Conservation (phyloP, 768 basidiomycete genomes). For the Serendipita sp. region DNA sequence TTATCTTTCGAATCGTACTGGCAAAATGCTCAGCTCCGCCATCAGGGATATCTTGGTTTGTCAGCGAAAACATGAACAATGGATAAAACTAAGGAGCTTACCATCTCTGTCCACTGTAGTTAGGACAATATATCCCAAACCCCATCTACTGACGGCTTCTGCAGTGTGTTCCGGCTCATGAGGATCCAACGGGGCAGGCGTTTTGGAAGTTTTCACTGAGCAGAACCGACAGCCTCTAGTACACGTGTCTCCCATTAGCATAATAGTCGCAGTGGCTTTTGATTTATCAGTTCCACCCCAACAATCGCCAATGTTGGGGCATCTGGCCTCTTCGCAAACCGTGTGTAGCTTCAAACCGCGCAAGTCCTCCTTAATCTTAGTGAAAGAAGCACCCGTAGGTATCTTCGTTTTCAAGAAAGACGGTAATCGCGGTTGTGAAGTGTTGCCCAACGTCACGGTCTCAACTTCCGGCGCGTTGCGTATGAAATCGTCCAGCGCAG, state of each 20-base stretch:
- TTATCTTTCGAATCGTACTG: slow-evolving; percentile 86
- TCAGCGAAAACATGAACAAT: background rate
- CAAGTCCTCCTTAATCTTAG: slow-evolving; percentile 87
- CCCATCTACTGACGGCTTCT: slow-evolving; percentile 96
- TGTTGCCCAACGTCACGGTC: slow-evolving; percentile 55
- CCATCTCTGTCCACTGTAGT: slow-evolving; percentile 96
- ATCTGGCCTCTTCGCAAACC: slow-evolving; percentile 96
- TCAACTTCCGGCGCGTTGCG: slow-evolving; percentile 28
- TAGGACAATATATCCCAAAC: slow-evolving; percentile 90
- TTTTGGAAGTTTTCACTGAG: slow-evolving; percentile 81
- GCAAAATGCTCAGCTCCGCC: slow-evolving; percentile 91
- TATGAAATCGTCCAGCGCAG: slow-evolving; percentile 68
- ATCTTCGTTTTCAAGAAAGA: slow-evolving; percentile 81
- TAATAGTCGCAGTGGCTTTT: slow-evolving; percentile 92
- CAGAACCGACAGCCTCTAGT: slow-evolving; percentile 97
- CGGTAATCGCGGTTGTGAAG: slow-evolving; percentile 62
- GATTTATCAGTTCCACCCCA: slow-evolving; percentile 80
- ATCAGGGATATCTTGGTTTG: slow-evolving; percentile 60
- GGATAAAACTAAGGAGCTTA: slow-evolving; percentile 21
- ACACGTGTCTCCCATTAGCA: slow-evolving; percentile 99
- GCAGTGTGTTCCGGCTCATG: slow-evolving; percentile 98
- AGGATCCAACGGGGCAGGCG: slow-evolving; percentile 80
- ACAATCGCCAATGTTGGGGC: slow-evolving; percentile 99
- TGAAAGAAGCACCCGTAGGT: slow-evolving; percentile 75
- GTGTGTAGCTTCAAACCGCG: slow-evolving; percentile 84